A percentile compares a stretch with the other conserved stretches of the same genome.
Evolutionary conservation across 2,329 filamentous ascomycete species (phyloP).

Genomic region (Trichoderma citrinoviride): DNA sequence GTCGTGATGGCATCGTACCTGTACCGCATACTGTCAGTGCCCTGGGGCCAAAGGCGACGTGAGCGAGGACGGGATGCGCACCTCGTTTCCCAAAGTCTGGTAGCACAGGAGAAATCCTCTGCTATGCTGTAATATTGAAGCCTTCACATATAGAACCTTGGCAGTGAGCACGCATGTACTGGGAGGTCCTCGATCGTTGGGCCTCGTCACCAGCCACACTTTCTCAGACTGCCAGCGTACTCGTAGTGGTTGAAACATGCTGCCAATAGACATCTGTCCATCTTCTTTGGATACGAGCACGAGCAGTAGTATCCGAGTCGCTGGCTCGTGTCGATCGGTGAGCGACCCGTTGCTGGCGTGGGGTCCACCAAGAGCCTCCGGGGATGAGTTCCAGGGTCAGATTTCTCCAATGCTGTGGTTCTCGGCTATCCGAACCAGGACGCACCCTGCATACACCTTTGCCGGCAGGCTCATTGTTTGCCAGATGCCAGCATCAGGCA

Average conservation of each 20-base stretch:
- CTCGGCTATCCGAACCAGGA: constrained; percentile 12
- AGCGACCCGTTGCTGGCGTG: constrained; percentile 1
- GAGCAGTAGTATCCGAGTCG: background rate
- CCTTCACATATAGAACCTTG: background rate
- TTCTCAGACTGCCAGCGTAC: background rate
- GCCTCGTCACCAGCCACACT: background rate
- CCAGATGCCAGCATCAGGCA: background rate
- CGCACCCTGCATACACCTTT: constrained; percentile 1
- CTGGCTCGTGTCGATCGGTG: constrained; percentile 4
- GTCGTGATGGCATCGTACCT: background rate
- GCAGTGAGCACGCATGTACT: background rate
- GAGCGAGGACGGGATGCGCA: background rate
- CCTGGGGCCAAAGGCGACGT: background rate
- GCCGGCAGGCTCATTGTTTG: background rate
- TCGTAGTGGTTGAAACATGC: no score
- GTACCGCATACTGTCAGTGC: background rate
- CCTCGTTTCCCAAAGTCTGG: background rate
- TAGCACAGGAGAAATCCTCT: background rate
- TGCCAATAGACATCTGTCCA: no score
- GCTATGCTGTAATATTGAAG: background rate
- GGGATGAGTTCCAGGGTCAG: constrained; percentile 1
- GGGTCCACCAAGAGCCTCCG: constrained; percentile 9
- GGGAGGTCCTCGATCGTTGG: no score
- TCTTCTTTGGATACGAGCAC: background rate
- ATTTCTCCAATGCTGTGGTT: constrained; percentile 13